Evolutionary conservation across 73 alveolate genomes (phyloP).

Genomic region (Blepharisma stoltei): DNA sequence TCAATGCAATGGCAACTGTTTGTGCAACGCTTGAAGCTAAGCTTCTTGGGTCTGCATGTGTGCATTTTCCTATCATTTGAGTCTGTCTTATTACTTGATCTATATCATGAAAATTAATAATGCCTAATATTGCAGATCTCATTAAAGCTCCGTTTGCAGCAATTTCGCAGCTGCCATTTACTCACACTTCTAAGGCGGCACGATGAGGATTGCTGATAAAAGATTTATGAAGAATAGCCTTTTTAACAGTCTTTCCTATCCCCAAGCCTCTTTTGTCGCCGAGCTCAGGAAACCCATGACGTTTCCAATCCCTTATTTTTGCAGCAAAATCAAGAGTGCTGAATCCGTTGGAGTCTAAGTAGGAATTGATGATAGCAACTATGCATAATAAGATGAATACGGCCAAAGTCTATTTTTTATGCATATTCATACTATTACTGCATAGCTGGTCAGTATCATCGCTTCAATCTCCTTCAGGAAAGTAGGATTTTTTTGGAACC

Average conservation of each 20-base stretch:
- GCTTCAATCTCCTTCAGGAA: slow-evolving; percentile 25
- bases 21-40: slow-evolving; percentile 41
- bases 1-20: slow-evolving; percentile 10
- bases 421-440: too few relatives aligned
- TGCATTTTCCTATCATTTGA: slow-evolving; percentile 23
- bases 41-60: slow-evolving; percentile 55
- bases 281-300: slow-evolving; percentile 38
- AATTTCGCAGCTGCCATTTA: slow-evolving; percentile 12
- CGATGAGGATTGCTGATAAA: slow-evolving; percentile 28
- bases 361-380: background rate
- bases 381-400: too few relatives aligned
- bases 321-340: background rate
- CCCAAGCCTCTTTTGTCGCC: slow-evolving; percentile 47
- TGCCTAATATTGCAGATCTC: slow-evolving; percentile 28
- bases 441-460: slow-evolving; percentile 18
- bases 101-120: background rate
- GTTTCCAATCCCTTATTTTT: slow-evolving; percentile 32
- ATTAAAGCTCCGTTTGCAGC: slow-evolving; percentile 47
- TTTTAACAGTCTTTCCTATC: slow-evolving; percentile 35
- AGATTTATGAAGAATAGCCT: slow-evolving; percentile 20
- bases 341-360: background rate
- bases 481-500: background rate
- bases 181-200: slow-evolving; percentile 20
- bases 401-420: too few relatives aligned
- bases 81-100: slow-evolving; percentile 25